Conservation (phyloP, 257 asterid species). For the Plectranthus barbatus region DNA sequence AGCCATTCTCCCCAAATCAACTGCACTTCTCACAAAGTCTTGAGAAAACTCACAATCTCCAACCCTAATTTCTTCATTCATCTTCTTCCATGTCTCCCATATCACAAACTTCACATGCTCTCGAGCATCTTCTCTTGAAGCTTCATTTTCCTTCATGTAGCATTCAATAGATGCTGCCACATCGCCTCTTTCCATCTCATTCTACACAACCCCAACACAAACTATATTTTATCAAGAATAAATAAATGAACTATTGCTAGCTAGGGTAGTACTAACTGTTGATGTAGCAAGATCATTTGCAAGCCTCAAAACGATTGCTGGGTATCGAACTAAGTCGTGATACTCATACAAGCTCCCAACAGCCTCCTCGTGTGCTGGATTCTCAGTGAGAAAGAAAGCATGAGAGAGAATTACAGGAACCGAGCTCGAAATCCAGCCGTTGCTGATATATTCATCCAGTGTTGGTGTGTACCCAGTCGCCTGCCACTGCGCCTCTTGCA, state of each 20-base stretch:
- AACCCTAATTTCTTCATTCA: not conserved
- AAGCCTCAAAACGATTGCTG: constrained; percentile 28
- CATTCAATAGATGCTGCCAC: constrained; percentile 7
- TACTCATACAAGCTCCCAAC: constrained; percentile 11
- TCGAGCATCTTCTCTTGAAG: not conserved
- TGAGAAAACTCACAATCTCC: not conserved
- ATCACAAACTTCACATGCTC: not conserved
- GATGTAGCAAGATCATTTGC: constrained; percentile 46
- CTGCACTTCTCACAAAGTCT: not conserved
- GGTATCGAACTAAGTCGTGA: constrained; percentile 22
- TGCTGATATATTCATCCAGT: not conserved
- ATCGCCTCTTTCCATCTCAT: constrained; percentile 17
- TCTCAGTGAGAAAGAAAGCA: too few relatives aligned
- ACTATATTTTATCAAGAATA: too few relatives aligned
- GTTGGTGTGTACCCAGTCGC: not conserved
- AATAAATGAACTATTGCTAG: too few relatives aligned
- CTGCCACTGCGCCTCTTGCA: not conserved
- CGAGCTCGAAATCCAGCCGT: not conserved
- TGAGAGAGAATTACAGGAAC: not conserved
- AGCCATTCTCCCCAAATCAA: constrained; percentile 4
- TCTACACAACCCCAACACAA: not conserved
- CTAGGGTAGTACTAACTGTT: not conserved
- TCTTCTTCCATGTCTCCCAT: constrained; percentile 6
- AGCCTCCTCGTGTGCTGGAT: too few relatives aligned
- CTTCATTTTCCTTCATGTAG: not conserved